Base-by-base conservation (phyloP, 805 yeast species). In the Lachancea lanzarotensis region DNA sequence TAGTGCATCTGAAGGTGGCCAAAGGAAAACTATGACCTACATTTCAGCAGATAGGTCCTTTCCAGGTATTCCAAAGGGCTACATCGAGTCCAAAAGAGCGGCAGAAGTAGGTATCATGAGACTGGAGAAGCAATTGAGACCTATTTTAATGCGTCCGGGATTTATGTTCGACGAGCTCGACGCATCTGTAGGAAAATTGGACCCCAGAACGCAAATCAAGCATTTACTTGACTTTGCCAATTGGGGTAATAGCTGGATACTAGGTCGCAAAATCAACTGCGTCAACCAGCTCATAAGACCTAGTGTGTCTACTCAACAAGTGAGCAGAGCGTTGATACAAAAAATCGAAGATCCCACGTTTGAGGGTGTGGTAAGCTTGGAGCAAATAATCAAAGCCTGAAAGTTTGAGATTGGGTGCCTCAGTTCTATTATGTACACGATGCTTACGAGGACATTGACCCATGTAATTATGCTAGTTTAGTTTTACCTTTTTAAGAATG, bases 11-110 rank as follows among this genome's bases (percentile, higher is more conserved):
- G 45, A 2, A 22, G 39, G n/a, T 32, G 19, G 35, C 18, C 17
- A 13, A 13, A 32, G 19, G 32, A 27, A 16, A 50, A 50, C 77
- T 8, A 82, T 82, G 56, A 87, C 84, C 0, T 89, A 86, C 56
- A 73, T 89, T 1, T 85, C 95, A 0, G 96, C 96, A 1, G 95
- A 86, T 53, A 65, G 71, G 40, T 81, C 82, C 43, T 75, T 78
- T 42, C 88, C 90, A 0, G 64, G 82, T 18, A 66, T 84, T 5
- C 91, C 93, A 1, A 55, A 66, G 0, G 89, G 82, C 1, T 89
- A 89, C 61, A 77, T 89, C 30, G 70, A 73, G 9, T 79, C 93
- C 18, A 89, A 89, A 55, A 68, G 96, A 52, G 79, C 73, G 47
- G 91, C 96, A 0, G 97, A 89, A 59, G 61, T 62, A 19, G 82